phyloP scores from a whole-genome alignment of 805 yeast genomes.

The Priceomyces castillae region DNA sequence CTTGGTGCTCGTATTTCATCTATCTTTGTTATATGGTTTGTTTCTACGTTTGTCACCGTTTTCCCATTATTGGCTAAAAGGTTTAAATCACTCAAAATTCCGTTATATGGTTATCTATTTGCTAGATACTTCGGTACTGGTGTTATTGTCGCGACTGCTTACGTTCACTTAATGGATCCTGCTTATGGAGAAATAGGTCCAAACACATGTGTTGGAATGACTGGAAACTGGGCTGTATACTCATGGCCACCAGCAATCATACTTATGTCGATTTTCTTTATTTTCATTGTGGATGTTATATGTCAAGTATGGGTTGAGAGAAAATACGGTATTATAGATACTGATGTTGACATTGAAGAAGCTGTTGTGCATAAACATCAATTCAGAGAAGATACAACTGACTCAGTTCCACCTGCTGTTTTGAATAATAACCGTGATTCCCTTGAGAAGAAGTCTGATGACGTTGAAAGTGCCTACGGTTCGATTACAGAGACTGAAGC shows the following conservation, averaged over 20 bases:
- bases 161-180: conserved; percentile 34
- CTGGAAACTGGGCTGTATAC: conserved; percentile 48
- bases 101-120: conserved; percentile 53
- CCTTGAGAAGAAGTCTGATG: background rate
- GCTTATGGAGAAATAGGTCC: conserved; percentile 12
- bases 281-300: conserved; percentile 50
- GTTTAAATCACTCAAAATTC: conserved; percentile 57
- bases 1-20: conserved; percentile 8
- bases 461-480: background rate
- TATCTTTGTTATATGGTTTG: conserved; percentile 56
- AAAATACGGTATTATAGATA: conserved; percentile 24
- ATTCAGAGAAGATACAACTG: background rate
- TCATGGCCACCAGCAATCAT: conserved; percentile 60
- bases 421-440: background rate
- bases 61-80: conserved; percentile 62
- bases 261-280: conserved; percentile 42
- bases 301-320: conserved; percentile 42
- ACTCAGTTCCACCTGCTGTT: no score
- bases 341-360: conserved; percentile 1
- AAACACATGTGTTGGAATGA: conserved; percentile 36
- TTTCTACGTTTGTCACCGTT: conserved; percentile 54
- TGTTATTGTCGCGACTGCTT: conserved; percentile 36
- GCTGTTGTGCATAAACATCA: background rate
- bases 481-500: conserved; percentile 4
- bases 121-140: conserved; percentile 33